Percentiles rank a stretch among this genome's conserved stretches.
Evolutionary conservation across 345 rosid genomes (phyloP).

Genomic region (Rhodamnia rubescens): DNA sequence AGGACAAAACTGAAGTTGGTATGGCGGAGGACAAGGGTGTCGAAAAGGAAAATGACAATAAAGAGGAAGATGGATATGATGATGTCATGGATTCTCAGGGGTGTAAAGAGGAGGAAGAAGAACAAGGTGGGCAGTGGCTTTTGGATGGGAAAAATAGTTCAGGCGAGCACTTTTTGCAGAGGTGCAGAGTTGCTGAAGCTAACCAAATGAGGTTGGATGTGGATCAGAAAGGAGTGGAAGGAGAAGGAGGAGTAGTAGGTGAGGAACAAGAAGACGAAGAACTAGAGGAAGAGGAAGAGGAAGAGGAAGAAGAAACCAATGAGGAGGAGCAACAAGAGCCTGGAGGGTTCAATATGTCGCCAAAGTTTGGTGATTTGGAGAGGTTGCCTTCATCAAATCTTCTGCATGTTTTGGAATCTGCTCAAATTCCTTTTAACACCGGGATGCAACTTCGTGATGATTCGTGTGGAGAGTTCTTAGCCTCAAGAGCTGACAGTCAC

Average conservation of each 20-base stretch:
- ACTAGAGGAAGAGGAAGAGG: conserved; percentile 19
- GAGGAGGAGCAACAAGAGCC: conserved; percentile 7
- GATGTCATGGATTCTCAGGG: conserved; percentile 41
- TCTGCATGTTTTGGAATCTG: conserved; percentile 49
- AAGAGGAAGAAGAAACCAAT: conserved; percentile 21
- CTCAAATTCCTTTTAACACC: conserved; percentile 35
- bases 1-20: neutral
- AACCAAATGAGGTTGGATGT: conserved; percentile 5
- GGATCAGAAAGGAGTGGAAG: conserved; percentile 6
- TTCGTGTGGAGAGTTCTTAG: conserved; percentile 48
- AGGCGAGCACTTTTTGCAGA: conserved; percentile 32
- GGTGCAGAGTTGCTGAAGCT: conserved; percentile 22
- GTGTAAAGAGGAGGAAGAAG: conserved; percentile 19
- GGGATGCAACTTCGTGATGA: conserved; percentile 38
- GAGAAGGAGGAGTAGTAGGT: conserved; percentile 7
- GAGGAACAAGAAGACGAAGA: conserved; percentile 14
- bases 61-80: neutral
- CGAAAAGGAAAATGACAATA: neutral
- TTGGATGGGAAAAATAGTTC: conserved; percentile 22
- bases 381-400: conserved; percentile 44
- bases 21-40: neutral
- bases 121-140: conserved; percentile 22
- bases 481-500: conserved; percentile 41
- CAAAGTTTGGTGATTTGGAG: conserved; percentile 30
- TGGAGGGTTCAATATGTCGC: conserved; percentile 32